These are phyloP conservation scores for Sherardia arvensis DNA, from an alignment of 257 asterid genomes.

Conservation along the genomic window DNA sequence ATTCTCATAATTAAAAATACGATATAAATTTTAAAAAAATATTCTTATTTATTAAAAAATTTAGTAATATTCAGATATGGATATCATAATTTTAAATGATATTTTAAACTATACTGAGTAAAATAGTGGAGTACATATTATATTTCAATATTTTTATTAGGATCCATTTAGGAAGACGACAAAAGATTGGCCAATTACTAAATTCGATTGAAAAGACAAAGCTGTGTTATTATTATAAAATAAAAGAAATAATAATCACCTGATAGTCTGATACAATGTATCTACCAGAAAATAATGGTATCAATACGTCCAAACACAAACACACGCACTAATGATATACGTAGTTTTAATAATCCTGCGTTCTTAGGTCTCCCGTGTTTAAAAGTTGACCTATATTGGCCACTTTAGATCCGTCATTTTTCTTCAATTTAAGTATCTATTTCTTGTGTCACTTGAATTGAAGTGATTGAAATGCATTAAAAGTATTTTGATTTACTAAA, in stretches of 20 bases:
- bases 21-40: too few relatives aligned
- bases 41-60: too few relatives aligned
- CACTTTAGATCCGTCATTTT: neutral
- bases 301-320: constrained; percentile 1
- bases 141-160: too few relatives aligned
- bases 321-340: constrained; percentile 6
- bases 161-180: constrained; percentile 19
- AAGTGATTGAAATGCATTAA: too few relatives aligned
- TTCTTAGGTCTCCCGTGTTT: constrained; percentile 13
- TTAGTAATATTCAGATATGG: too few relatives aligned
- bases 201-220: constrained; percentile 9
- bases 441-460: too few relatives aligned
- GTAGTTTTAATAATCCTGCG: neutral
- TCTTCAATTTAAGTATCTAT: too few relatives aligned
- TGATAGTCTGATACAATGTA: constrained; percentile 19
- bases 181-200: constrained; percentile 1
- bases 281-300: neutral
- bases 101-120: too few relatives aligned
- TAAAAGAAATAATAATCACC: neutral
- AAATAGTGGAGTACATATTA: too few relatives aligned
- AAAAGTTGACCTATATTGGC: constrained; percentile 11
- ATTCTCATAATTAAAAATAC: too few relatives aligned
- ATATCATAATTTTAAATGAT: too few relatives aligned
- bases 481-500: too few relatives aligned
- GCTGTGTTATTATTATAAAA: neutral